Conservation (phyloP, 148 eudicot species). For the Rhododendron simsii region DNA sequence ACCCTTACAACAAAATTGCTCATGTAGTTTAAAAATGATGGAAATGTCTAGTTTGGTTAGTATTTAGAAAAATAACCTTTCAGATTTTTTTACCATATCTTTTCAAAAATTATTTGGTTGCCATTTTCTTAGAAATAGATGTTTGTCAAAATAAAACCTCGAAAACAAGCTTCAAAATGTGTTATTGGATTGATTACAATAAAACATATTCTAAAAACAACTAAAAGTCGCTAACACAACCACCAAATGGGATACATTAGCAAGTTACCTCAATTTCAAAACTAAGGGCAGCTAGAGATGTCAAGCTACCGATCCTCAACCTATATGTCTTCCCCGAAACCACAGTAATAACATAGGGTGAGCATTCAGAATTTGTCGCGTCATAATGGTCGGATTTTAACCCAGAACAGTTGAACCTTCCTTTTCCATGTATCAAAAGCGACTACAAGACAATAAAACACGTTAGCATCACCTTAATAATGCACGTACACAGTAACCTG, state of each 20-base stretch:
- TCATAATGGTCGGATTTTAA: constrained; percentile 32
- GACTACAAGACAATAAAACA: constrained; percentile 39
- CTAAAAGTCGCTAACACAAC: too few relatives aligned
- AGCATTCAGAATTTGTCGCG: constrained; percentile 45
- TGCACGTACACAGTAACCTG: too few relatives aligned
- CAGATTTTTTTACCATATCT: too few relatives aligned
- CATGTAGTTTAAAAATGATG: too few relatives aligned
- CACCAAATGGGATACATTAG: not conserved
- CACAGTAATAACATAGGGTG: constrained; percentile 50
- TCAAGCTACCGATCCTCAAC: constrained; percentile 66
- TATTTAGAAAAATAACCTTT: too few relatives aligned
- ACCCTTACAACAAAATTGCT: not conserved
- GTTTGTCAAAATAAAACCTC: too few relatives aligned
- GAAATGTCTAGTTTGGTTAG: not conserved
- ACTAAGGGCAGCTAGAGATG: constrained; percentile 63
- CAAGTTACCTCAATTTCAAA: constrained; percentile 74
- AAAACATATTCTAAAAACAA: too few relatives aligned
- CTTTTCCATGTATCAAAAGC: constrained; percentile 73
- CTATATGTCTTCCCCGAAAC: constrained; percentile 73
- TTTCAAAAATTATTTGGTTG: too few relatives aligned
- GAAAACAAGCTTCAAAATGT: too few relatives aligned
- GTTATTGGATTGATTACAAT: too few relatives aligned
- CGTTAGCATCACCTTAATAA: not conserved
- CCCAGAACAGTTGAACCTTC: constrained; percentile 51
- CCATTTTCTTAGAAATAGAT: too few relatives aligned